Base-by-base conservation (phyloP, 768 basidiomycete genomes). In the Boletus pseudo-olivaceus region DNA sequence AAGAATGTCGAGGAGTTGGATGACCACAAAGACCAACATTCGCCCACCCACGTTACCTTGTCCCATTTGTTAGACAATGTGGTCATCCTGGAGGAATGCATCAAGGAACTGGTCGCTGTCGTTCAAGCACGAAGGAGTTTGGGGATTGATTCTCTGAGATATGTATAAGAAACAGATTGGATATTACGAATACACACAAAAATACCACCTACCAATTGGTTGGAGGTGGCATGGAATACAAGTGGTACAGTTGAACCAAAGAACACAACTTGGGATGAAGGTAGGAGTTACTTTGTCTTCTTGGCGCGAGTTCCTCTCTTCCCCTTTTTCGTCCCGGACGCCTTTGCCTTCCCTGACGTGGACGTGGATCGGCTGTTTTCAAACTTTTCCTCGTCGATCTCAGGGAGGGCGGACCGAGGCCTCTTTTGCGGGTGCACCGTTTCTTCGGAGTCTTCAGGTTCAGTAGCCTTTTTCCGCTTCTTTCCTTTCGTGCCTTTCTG, bases 1-100 rank as follows among this genome's bases (percentile, higher is more conserved):
- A 59, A 61, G 29, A 34, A 43, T 32, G 17, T 40, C 8, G 60
- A 71, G 30, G 68, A 67, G n/a, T 38, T 14, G 35, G 53, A 47
- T 43, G 37, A 40, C 52, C 14, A 58, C 59, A 27, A 64, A 15
- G 66, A 73, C 9, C 71, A 69, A 71, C 47, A 61, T 46, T 73
- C 68, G 32, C 52, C 67, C 14, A 67, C 71, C 15, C 76, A 69
- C 19, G 79, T 95, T 27, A 92, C 89, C 8, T 75, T 98, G 49
- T 93, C 91, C 42, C 85, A 82, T 58, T 68, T 98, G 51, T 73
- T 98, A 68, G 96, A 98, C 67, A 98, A 98, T 65, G 88, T 95
- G 30, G 93, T 98, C 30, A 85, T 98, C 38, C 67, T 98, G 57
- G 96, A 98, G 71, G 96, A 98, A 71, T 88, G 87, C 56, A 88